Evolutionary conservation across 495 filamentous ascomycete species (phyloP).

Genomic region (Lasiosphaeriaceae sp.): DNA sequence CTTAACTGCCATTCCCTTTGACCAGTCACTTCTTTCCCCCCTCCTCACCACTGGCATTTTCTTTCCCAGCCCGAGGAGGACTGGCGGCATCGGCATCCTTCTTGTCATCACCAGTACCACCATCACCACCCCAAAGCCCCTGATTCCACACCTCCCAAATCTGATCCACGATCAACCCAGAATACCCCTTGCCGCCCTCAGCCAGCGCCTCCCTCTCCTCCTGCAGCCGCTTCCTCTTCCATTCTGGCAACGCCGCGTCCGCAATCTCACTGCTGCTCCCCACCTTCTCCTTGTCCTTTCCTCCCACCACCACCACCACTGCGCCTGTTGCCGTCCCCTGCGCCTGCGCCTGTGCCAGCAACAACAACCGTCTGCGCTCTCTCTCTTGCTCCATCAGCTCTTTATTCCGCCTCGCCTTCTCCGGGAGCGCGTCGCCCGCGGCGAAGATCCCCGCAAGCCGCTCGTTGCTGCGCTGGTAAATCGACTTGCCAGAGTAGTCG

Average conservation of each 20-base stretch:
- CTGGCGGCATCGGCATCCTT: constrained; percentile 11
- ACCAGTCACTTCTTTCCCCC: constrained; percentile 10
- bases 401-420: constrained; percentile 54
- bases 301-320: constrained; percentile 7
- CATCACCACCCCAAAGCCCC: neutral
- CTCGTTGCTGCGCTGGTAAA: constrained; percentile 30
- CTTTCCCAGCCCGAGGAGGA: neutral
- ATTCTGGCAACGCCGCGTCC: constrained; percentile 31
- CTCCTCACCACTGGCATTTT: constrained; percentile 25
- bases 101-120: constrained; percentile 11
- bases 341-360: neutral
- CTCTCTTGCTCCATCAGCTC: constrained; percentile 39
- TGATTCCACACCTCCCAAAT: constrained; percentile 77
- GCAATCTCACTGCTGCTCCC: constrained; percentile 14
- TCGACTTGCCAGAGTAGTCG: constrained; percentile 55
- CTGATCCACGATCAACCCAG: constrained; percentile 77
- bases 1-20: neutral
- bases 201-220: constrained; percentile 67
- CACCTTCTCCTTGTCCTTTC: constrained; percentile 23
- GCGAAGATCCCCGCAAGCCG: constrained; percentile 15
- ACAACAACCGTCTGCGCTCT: constrained; percentile 28
- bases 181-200: constrained; percentile 75
- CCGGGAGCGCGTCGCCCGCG: constrained; percentile 27
- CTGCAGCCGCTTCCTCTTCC: constrained; percentile 67
- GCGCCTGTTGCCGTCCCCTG: neutral